A percentile compares a stretch with the other conserved stretches of the same genome.
Conservation (phyloP, 306 rosid species). For the Senna tora region DNA sequence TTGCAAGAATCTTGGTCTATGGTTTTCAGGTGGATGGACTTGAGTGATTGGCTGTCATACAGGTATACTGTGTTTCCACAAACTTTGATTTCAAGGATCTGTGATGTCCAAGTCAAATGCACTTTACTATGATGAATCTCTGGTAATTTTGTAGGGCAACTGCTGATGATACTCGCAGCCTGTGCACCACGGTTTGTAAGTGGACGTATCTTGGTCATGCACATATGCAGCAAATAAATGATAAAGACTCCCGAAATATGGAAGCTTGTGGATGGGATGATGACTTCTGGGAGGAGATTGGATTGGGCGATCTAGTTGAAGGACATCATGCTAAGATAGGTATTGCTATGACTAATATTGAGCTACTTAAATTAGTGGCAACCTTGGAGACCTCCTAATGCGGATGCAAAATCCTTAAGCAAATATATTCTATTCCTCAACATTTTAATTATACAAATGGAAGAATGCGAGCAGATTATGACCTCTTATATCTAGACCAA, state of each 20-base stretch:
- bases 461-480: conserved; percentile 5
- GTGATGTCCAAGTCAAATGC: conserved; percentile 33
- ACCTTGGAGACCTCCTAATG: conserved; percentile 15
- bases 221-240: conserved; percentile 77
- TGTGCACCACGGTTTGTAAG: conserved; percentile 96
- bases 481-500: conserved; percentile 19
- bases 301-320: conserved; percentile 90
- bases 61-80: conserved; percentile 54
- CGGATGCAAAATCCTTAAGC: conserved; percentile 16
- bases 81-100: conserved; percentile 28
- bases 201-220: conserved; percentile 99
- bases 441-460: conserved; percentile 8
- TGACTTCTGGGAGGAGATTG: conserved; percentile 99
- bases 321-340: conserved; percentile 99
- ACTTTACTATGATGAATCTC: conserved; percentile 33
- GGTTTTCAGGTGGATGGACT: conserved; percentile 99
- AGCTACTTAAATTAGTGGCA: conserved; percentile 29
- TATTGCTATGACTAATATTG: conserved; percentile 36
- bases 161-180: conserved; percentile 94
- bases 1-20: conserved; percentile 91
- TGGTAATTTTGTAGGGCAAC: conserved; percentile 71
- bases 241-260: conserved; percentile 78
- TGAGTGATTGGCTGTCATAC: conserved; percentile 98
- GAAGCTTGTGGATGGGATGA: conserved; percentile 99
- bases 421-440: not conserved